Conservation (phyloP, 192 early-diverging fungal species). For the Gonapodya prolifera region DNA sequence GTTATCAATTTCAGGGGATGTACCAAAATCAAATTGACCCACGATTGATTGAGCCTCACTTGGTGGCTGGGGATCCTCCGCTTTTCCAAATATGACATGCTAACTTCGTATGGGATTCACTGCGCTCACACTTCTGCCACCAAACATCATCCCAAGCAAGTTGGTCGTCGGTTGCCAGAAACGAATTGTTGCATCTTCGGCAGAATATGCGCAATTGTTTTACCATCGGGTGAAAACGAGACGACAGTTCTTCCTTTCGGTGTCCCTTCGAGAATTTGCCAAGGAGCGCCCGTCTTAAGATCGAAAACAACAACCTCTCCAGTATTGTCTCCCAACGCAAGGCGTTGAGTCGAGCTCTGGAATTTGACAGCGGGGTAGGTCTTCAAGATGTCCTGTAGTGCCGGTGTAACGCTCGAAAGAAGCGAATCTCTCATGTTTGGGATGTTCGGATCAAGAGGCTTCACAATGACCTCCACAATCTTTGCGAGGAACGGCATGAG, state of each 20-base stretch:
- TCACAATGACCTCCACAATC: constrained; percentile 67
- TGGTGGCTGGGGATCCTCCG: too few species aligned
- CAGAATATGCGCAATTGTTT: constrained; percentile 56
- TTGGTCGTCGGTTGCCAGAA: constrained; percentile 63
- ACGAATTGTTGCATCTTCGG: constrained; percentile 52
- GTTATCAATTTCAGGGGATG: too few species aligned
- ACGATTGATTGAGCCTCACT: too few species aligned
- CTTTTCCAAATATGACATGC: too few species aligned
- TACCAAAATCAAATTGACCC: too few species aligned
- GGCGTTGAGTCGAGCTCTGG: constrained; percentile 54
- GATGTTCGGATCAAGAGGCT: constrained; percentile 66
- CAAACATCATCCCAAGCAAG: constrained; percentile 57
- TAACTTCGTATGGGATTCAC: too few species aligned
- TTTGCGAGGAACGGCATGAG: constrained; percentile 43
- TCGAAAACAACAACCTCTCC: constrained; percentile 69
- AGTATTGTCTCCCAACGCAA: constrained; percentile 64
- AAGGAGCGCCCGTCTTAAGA: constrained; percentile 65
- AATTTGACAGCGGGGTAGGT: constrained; percentile 60
- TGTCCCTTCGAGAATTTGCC: constrained; percentile 56
- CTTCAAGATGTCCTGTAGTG: constrained; percentile 31
- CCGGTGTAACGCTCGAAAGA: constrained; percentile 39
- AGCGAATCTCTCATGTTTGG: constrained; percentile 56
- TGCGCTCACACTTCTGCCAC: too few species aligned
- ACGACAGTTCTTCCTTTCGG: constrained; percentile 47
- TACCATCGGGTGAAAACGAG: constrained; percentile 65